These are phyloP conservation scores for Lathyrus tuberosus DNA, from an alignment of 306 rosid genomes.

Conservation along the genomic window DNA sequence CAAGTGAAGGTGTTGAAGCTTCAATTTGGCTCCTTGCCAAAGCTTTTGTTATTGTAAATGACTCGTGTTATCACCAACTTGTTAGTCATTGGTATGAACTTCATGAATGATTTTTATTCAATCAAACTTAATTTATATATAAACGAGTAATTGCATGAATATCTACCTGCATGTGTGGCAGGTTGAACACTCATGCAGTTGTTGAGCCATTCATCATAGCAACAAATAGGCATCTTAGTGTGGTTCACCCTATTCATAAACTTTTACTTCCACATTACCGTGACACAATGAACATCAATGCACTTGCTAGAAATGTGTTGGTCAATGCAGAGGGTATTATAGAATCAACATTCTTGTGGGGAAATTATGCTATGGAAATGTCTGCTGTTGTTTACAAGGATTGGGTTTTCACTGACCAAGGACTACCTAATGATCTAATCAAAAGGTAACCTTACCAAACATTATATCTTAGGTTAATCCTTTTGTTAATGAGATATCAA, in stretches of 20 bases:
- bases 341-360: constrained; percentile 4
- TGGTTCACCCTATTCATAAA: neutral
- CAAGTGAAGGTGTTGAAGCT: neutral
- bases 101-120: neutral
- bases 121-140: neutral
- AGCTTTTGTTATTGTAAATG: constrained; percentile 2
- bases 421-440: constrained; percentile 10
- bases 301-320: constrained; percentile 58
- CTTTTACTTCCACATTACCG: constrained; percentile 67
- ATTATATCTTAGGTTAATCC: neutral
- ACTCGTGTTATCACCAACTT: neutral
- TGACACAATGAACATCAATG: constrained; percentile 82
- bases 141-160: too few relatives aligned
- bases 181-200: neutral
- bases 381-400: constrained; percentile 14
- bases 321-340: constrained; percentile 12
- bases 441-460: neutral
- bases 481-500: too few relatives aligned
- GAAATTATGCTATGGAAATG: constrained; percentile 4
- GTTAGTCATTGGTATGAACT: neutral
- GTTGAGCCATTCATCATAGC: neutral
- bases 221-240: neutral
- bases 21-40: constrained; percentile 58
- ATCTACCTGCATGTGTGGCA: too few relatives aligned
- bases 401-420: constrained; percentile 9